A percentile compares a stretch with the other conserved stretches of the same genome.
phyloP scores from a whole-genome alignment of 176 grass and related monocot genomes.

The Avena sativa region DNA sequence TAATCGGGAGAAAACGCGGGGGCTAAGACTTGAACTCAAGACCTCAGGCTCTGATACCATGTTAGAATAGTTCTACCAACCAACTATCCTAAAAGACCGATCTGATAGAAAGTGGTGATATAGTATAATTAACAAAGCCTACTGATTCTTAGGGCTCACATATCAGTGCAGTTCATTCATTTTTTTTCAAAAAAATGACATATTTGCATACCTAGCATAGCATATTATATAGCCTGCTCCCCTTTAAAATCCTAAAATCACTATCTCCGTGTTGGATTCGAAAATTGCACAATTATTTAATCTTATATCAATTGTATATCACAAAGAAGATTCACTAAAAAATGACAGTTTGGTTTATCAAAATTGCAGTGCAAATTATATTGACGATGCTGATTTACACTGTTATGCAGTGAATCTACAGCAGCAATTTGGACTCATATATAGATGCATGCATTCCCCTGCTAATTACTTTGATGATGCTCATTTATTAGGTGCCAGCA shows the following conservation, averaged over 20 bases:
- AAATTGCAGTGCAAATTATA: no score
- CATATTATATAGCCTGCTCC: neutral
- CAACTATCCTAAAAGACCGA: no score
- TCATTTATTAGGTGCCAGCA: neutral
- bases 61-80: no score
- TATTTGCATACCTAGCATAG: neutral
- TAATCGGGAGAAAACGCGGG: no score
- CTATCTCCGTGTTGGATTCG: neutral
- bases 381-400: no score
- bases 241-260: neutral
- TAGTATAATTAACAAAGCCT: neutral
- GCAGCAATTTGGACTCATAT: no score
- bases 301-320: neutral
- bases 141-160: neutral
- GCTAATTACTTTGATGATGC: neutral
- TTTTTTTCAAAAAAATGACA: neutral
- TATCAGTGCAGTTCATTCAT: neutral
- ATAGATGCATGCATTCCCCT: neutral
- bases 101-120: no score
- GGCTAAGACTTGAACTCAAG: no score
- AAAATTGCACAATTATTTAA: neutral
- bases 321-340: slow-evolving; percentile 6
- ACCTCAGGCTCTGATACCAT: no score
- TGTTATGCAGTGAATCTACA: no score
- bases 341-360: neutral